Evolutionary conservation across 768 basidiomycete species (phyloP).

Genomic region (Lentinula boryana): DNA sequence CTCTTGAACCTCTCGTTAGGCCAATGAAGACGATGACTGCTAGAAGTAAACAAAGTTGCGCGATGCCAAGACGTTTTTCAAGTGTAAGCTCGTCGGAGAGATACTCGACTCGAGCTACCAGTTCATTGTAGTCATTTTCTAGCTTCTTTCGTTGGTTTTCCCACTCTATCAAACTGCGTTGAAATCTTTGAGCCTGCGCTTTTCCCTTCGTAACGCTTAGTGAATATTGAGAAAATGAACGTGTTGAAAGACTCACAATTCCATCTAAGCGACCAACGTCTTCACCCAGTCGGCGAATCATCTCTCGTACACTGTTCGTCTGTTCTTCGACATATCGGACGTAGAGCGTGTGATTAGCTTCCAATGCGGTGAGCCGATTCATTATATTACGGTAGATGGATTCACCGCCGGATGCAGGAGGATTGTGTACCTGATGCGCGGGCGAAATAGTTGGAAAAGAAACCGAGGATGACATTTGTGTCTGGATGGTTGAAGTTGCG

Average conservation of each 20-base stretch:
- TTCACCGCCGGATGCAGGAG: conserved; percentile 50
- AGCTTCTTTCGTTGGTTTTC: conserved; percentile 60
- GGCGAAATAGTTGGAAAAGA: conserved; percentile 1
- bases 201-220: conserved; percentile 40
- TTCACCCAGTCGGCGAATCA: conserved; percentile 68
- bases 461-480: neutral
- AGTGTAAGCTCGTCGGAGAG: conserved; percentile 83
- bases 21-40: conserved; percentile 83
- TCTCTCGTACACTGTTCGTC: conserved; percentile 64
- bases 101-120: conserved; percentile 65
- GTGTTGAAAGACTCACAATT: conserved; percentile 42
- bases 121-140: conserved; percentile 64
- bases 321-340: conserved; percentile 89
- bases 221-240: neutral
- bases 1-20: conserved; percentile 67
- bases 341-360: conserved; percentile 83
- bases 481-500: neutral
- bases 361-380: conserved; percentile 82
- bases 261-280: conserved; percentile 76
- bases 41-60: conserved; percentile 79
- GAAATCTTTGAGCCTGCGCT: conserved; percentile 61
- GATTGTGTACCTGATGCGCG: conserved; percentile 7
- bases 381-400: conserved; percentile 96
- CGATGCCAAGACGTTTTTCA: conserved; percentile 86
- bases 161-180: conserved; percentile 60